Evolutionary conservation across 257 asterid species (phyloP).

Genomic region (Solanum virginianum): DNA sequence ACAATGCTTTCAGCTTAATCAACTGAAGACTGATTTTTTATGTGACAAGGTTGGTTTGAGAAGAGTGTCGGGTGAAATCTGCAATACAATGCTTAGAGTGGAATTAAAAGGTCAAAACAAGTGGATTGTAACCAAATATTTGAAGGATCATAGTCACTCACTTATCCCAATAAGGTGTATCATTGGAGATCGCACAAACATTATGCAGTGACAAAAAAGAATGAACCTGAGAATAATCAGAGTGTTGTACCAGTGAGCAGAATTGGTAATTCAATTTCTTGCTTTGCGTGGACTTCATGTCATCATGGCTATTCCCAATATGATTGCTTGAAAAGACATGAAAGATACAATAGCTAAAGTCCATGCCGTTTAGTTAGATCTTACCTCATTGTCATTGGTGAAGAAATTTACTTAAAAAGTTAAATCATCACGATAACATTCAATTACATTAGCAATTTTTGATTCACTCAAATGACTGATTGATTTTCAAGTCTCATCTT

Average conservation of each 20-base stretch:
- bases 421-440: too few relatives aligned
- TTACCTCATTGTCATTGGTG: too few relatives aligned
- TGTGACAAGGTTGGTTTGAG: constrained; percentile 46
- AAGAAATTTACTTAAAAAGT: too few relatives aligned
- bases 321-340: too few relatives aligned
- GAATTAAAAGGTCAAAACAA: constrained; percentile 37
- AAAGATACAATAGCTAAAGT: too few relatives aligned
- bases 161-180: constrained; percentile 34
- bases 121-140: constrained; percentile 63
- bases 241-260: not conserved
- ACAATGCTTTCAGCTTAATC: constrained; percentile 48
- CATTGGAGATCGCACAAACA: constrained; percentile 41
- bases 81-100: constrained; percentile 65
- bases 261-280: too few relatives aligned
- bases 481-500: too few relatives aligned
- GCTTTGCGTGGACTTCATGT: too few relatives aligned
- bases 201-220: constrained; percentile 41
- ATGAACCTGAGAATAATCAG: constrained; percentile 28
- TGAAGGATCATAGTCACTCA: constrained; percentile 57
- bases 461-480: too few relatives aligned
- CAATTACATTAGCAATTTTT: too few relatives aligned
- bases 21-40: constrained; percentile 28
- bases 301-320: too few relatives aligned
- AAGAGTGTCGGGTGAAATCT: constrained; percentile 43
- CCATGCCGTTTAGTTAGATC: too few relatives aligned